Conservation (phyloP, 495 filamentous ascomycete species). For the Terfezia claveryi region DNA sequence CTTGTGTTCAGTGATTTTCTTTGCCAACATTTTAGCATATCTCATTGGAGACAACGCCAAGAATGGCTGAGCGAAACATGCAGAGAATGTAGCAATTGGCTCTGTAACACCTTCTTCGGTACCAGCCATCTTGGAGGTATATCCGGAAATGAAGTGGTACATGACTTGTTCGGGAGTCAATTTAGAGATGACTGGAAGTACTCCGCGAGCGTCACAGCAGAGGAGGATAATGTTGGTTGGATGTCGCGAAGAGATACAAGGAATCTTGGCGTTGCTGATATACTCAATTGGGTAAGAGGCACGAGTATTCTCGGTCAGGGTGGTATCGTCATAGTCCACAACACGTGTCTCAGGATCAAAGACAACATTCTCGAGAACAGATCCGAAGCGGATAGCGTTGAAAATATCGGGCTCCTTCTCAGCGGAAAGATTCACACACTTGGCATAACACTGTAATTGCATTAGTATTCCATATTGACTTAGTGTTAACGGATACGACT, state of each 20-base stretch:
- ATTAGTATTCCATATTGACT: constrained; percentile 2
- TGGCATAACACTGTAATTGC: constrained; percentile 56
- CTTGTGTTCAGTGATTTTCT: constrained; percentile 88
- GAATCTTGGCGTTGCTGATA: constrained; percentile 96
- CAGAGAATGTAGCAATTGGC: constrained; percentile 95
- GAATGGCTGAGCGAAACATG: constrained; percentile 99
- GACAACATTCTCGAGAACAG: constrained; percentile 94
- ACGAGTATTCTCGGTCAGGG: constrained; percentile 93
- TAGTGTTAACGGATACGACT: constrained; percentile 6
- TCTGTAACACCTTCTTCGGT: constrained; percentile 93
- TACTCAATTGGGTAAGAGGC: constrained; percentile 95
- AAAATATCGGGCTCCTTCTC: constrained; percentile 99
- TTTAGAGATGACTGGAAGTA: constrained; percentile 94
- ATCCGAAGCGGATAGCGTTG: constrained; percentile 86
- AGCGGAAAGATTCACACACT: constrained; percentile 89
- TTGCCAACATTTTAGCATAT: constrained; percentile 91
- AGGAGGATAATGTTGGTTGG: constrained; percentile 94
- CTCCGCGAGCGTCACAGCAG: constrained; percentile 92
- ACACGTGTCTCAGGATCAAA: constrained; percentile 75
- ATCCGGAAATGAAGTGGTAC: constrained; percentile 99
- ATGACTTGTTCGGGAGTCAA: constrained; percentile 88
- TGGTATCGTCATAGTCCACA: constrained; percentile 87
- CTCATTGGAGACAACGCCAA: constrained; percentile 96
- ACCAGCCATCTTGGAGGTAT: constrained; percentile 99
- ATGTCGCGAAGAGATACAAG: constrained; percentile 68